Percentiles rank a stretch among this genome's conserved stretches.
phyloP scores from a whole-genome alignment of 805 yeast species.

The Saturnispora saitoi region DNA sequence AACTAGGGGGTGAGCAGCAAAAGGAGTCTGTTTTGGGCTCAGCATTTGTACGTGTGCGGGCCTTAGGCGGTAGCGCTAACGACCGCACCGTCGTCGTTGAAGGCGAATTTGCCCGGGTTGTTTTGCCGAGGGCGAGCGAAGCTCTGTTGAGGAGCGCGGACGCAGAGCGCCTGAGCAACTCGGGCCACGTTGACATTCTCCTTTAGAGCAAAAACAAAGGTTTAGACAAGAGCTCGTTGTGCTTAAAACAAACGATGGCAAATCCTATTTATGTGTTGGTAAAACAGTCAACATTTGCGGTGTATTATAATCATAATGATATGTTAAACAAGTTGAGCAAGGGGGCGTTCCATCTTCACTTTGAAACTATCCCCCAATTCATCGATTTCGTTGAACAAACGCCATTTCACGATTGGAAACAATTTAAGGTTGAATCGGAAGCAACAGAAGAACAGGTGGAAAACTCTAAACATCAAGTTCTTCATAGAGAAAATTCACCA shows the following conservation, averaged over 20 bases:
- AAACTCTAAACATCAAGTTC: not conserved
- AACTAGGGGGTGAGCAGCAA: conserved; percentile 76
- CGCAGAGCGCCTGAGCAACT: conserved; percentile 8
- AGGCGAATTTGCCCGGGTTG: conserved; percentile 6
- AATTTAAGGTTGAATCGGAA: not conserved
- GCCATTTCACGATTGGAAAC: conserved; percentile 7
- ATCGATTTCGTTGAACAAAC: conserved; percentile 4
- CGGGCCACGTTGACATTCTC: conserved; percentile 8
- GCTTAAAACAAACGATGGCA: not conserved
- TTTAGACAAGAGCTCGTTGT: not conserved
- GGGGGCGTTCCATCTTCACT: conserved; percentile 6
- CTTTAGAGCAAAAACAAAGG: not conserved
- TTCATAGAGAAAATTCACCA: conserved; percentile 7
- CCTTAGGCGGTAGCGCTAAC: not conserved
- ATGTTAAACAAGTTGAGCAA: not conserved
- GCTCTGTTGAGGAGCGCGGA: conserved; percentile 5
- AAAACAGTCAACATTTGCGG: conserved; percentile 2
- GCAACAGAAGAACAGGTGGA: not conserved
- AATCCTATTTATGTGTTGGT: conserved; percentile 6
- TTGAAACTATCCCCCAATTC: conserved; percentile 1
- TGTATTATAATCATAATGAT: conserved; percentile 5
- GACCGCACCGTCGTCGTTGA: conserved; percentile 1
- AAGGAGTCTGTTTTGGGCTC: not conserved
- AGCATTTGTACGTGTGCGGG: conserved; percentile 3
- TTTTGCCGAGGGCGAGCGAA: conserved; percentile 1